These are phyloP conservation scores for Hirsutella thompsonii DNA, from an alignment of 2,329 filamentous ascomycete species.

Conservation along the genomic window DNA sequence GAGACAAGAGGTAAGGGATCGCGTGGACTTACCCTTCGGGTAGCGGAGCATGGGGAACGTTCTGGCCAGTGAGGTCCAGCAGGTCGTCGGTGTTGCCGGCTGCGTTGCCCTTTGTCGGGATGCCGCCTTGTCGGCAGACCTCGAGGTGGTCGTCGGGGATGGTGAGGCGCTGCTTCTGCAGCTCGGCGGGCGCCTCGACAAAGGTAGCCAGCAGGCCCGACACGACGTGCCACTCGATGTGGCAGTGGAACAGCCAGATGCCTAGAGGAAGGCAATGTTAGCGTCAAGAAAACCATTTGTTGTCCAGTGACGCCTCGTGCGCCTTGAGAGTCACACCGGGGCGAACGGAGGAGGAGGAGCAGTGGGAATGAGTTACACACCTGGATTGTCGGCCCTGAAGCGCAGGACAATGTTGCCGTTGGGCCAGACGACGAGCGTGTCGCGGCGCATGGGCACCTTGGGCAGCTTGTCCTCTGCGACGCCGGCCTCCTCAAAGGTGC, in stretches of 20 bases:
- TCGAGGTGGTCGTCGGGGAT: slow-evolving; percentile 48
- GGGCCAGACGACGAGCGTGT: slow-evolving; percentile 53
- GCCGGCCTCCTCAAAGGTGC: slow-evolving; percentile 37
- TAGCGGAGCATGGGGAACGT: slow-evolving; percentile 37
- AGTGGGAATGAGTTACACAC: too few species aligned
- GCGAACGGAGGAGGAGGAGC: not conserved
- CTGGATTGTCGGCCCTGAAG: slow-evolving; percentile 56
- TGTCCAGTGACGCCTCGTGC: not conserved
- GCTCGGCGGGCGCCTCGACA: slow-evolving; percentile 45
- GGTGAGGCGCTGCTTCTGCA: slow-evolving; percentile 43
- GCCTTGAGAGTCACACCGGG: not conserved
- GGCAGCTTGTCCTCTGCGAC: slow-evolving; percentile 32
- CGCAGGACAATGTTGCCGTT: slow-evolving; percentile 56
- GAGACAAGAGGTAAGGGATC: not conserved
- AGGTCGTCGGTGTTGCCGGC: slow-evolving; percentile 55
- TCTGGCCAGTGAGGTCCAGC: slow-evolving; percentile 51
- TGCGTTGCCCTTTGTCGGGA: slow-evolving; percentile 54
- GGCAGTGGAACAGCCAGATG: slow-evolving; percentile 66
- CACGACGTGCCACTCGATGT: slow-evolving; percentile 65
- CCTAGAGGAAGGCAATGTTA: slow-evolving; percentile 18
- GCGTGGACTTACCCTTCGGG: slow-evolving; percentile 41
- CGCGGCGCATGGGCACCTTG: slow-evolving; percentile 48
- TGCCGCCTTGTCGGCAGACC: slow-evolving; percentile 38
- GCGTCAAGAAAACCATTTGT: slow-evolving; percentile 3
- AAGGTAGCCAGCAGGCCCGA: slow-evolving; percentile 55